These are phyloP conservation scores for Epichloe coenophiala DNA, from an alignment of 2,329 filamentous ascomycete species.

Conservation along the genomic window DNA sequence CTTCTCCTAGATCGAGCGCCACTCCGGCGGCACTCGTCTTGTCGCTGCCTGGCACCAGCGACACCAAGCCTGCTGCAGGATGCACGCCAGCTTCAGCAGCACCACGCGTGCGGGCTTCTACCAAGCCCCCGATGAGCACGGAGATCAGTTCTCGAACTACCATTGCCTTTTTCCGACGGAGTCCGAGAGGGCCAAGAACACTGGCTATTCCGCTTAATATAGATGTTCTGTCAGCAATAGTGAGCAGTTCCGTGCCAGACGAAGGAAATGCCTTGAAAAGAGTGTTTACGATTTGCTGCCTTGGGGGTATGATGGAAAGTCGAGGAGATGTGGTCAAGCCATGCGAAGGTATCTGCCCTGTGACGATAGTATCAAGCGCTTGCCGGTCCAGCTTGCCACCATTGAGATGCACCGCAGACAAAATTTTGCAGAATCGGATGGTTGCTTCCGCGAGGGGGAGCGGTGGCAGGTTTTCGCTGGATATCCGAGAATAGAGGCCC, in stretches of 20 bases:
- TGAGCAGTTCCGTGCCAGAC: constrained; percentile 51
- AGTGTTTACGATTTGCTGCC: constrained; percentile 50
- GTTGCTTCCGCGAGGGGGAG: constrained; percentile 59
- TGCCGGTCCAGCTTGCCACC: constrained; percentile 48
- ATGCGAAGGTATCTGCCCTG: constrained; percentile 42
- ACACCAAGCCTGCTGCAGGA: constrained; percentile 74
- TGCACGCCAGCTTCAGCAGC: constrained; percentile 95
- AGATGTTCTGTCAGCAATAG: constrained; percentile 60
- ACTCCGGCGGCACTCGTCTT: constrained; percentile 37
- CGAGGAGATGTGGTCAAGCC: constrained; percentile 38
- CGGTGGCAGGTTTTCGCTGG: constrained; percentile 56
- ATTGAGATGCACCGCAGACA: constrained; percentile 52
- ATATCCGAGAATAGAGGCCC: constrained; percentile 57
- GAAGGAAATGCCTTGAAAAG: constrained; percentile 60
- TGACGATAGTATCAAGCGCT: constrained; percentile 51
- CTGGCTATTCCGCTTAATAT: constrained; percentile 77
- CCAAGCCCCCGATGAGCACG: constrained; percentile 68
- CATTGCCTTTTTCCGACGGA: constrained; percentile 82
- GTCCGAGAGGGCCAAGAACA: constrained; percentile 67
- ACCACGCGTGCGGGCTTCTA: constrained; percentile 82
- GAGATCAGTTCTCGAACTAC: constrained; percentile 75
- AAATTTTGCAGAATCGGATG: constrained; percentile 58
- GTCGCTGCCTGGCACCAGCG: constrained; percentile 44
- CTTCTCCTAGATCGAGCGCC: constrained; percentile 45
- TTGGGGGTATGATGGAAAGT: constrained; percentile 40